Conservation (phyloP, 768 basidiomycete genomes). For the Russula earlei region DNA sequence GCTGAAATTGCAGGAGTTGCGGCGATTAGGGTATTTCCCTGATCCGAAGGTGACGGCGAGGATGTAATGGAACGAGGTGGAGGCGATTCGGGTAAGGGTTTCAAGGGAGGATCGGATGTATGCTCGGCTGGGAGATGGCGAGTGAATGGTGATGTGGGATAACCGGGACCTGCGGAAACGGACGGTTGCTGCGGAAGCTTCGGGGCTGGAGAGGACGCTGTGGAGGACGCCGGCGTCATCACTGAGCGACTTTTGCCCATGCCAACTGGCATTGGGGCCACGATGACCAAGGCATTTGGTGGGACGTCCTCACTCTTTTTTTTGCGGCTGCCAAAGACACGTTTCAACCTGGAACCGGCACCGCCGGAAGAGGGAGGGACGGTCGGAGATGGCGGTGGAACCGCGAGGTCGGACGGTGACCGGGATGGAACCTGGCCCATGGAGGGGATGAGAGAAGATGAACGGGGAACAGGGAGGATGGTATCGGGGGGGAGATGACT, state of each 20-base stretch:
- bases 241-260: constrained; percentile 17
- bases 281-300: constrained; percentile 6
- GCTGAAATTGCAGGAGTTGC: constrained; percentile 49
- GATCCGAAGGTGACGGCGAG: constrained; percentile 23
- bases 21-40: constrained; percentile 44
- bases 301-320: constrained; percentile 47
- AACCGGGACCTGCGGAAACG: constrained; percentile 9
- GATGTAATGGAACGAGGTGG: neutral
- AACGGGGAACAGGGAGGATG: constrained; percentile 26
- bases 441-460: constrained; percentile 25
- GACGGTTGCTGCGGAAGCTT: constrained; percentile 4
- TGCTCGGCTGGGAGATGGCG: neutral
- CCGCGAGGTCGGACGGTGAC: constrained; percentile 20
- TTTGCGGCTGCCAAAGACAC: constrained; percentile 46
- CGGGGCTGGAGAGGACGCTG: constrained; percentile 18
- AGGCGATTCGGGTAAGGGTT: neutral
- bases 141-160: neutral
- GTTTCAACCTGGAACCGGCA: constrained; percentile 45
- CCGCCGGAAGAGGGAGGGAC: constrained; percentile 17
- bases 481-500: constrained; percentile 22
- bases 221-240: constrained; percentile 22
- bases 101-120: neutral
- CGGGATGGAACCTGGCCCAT: constrained; percentile 34
- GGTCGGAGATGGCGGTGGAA: constrained; percentile 22
- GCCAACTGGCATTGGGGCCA: neutral